Percentiles rank a stretch among this genome's conserved stretches.
These are phyloP conservation scores for Leccinum imitatum DNA, from an alignment of 768 basidiomycete species.

Conservation along the genomic window DNA sequence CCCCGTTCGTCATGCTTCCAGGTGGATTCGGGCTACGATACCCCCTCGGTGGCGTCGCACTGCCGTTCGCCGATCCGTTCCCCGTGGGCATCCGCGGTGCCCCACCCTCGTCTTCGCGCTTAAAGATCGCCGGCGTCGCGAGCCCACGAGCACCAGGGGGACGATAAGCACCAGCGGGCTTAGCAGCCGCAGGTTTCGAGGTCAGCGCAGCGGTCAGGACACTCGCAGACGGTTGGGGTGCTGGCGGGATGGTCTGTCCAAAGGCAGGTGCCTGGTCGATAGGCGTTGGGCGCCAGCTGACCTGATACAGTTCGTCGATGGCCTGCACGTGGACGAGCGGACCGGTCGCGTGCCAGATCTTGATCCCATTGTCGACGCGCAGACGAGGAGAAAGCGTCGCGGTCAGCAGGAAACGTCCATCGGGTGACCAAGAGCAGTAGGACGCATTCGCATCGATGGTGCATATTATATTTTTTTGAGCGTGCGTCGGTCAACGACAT, in stretches of 20 bases:
- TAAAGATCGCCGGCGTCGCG: conserved; percentile 85
- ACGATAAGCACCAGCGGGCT: conserved; percentile 85
- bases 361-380: conserved; percentile 96
- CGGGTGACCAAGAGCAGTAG: conserved; percentile 93
- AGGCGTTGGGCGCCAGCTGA: conserved; percentile 75
- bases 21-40: conserved; percentile 59
- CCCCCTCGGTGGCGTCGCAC: conserved; percentile 60
- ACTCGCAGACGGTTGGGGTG: conserved; percentile 58
- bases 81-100: conserved; percentile 46
- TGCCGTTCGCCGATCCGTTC: conserved; percentile 42
- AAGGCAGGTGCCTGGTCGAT: conserved; percentile 66
- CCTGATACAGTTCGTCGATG: conserved; percentile 89
- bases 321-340: conserved; percentile 81
- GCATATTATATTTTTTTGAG: conserved; percentile 61
- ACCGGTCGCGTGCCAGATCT: conserved; percentile 92
- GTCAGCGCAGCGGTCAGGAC: conserved; percentile 49
- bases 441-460: conserved; percentile 87
- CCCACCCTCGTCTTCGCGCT: conserved; percentile 89
- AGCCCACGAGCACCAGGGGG: conserved; percentile 92
- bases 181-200: conserved; percentile 56
- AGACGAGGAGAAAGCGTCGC: conserved; percentile 94
- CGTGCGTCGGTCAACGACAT: conserved; percentile 86
- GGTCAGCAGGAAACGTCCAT: conserved; percentile 83
- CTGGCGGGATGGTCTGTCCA: conserved; percentile 60
- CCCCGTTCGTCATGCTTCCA: conserved; percentile 42